Evolutionary conservation across 2,329 filamentous ascomycete genomes (phyloP).

Genomic region (Zalaria obscura): DNA sequence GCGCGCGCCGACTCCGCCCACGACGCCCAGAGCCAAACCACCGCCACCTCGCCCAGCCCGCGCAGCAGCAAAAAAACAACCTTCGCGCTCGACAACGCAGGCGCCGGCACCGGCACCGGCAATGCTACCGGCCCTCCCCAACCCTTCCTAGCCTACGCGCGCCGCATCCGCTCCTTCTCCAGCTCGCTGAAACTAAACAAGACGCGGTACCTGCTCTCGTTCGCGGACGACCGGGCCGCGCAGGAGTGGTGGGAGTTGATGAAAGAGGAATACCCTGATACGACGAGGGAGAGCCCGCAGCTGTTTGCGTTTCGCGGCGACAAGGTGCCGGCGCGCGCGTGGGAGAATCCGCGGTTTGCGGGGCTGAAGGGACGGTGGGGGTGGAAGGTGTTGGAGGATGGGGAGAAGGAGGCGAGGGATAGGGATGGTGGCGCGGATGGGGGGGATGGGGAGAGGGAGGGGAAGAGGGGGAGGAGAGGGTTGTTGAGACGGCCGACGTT

Average conservation of each 20-base stretch:
- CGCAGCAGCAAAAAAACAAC: conserved; percentile 1
- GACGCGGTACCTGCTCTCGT: conserved; percentile 18
- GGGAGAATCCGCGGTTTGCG: conserved; percentile 14
- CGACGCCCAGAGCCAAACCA: neutral
- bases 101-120: conserved; percentile 1
- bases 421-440: conserved; percentile 3
- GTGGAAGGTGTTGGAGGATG: conserved; percentile 15
- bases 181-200: conserved; percentile 8
- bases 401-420: conserved; percentile 7
- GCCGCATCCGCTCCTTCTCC: conserved; percentile 6
- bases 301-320: conserved; percentile 17
- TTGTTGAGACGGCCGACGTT: neutral
- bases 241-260: conserved; percentile 19
- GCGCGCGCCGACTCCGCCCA: neutral
- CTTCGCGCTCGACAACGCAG: conserved; percentile 1
- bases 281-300: conserved; percentile 15
- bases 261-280: conserved; percentile 14
- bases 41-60: neutral
- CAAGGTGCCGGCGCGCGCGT: conserved; percentile 13
- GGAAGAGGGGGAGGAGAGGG: neutral
- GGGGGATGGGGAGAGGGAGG: neutral
- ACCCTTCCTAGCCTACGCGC: conserved; percentile 7
- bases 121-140: conserved; percentile 2
- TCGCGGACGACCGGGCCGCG: conserved; percentile 14
- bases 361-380: conserved; percentile 19